These are phyloP conservation scores for Chlorella sp. DNA, from an alignment of 139 green algal species.

Conservation along the genomic window DNA sequence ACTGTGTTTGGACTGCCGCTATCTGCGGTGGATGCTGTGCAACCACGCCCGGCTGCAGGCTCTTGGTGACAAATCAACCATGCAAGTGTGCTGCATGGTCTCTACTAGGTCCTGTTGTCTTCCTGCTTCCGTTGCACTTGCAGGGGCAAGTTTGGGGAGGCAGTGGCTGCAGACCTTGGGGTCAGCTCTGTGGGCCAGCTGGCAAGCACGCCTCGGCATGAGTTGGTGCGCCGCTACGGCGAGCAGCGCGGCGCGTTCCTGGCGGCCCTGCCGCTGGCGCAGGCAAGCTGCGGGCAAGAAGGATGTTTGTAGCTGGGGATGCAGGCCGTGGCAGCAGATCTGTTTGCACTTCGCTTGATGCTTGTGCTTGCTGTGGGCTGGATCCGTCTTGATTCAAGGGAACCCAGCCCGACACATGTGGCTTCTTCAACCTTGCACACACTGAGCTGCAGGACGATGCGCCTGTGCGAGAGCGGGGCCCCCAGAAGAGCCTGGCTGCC, in stretches of 20 bases:
- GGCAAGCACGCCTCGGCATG: background rate
- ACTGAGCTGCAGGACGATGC: constrained; percentile 16
- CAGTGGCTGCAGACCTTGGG: constrained; percentile 44
- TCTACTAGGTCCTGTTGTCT: too few relatives aligned
- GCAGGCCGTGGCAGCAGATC: background rate
- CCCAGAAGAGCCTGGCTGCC: constrained; percentile 50
- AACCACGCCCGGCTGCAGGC: background rate
- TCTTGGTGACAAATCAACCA: too few relatives aligned
- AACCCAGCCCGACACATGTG: too few relatives aligned
- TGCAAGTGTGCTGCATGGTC: too few relatives aligned
- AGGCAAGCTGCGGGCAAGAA: too few relatives aligned
- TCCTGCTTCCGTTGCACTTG: background rate
- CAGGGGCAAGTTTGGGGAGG: constrained; percentile 49
- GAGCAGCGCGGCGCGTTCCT: constrained; percentile 24
- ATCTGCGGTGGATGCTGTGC: background rate
- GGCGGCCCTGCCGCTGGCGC: constrained; percentile 1
- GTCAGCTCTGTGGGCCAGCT: constrained; percentile 55
- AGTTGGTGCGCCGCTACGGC: constrained; percentile 51
- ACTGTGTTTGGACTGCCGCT: too few relatives aligned
- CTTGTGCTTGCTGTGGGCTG: too few relatives aligned
- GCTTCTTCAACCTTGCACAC: too few relatives aligned
- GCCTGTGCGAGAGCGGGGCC: constrained; percentile 41
- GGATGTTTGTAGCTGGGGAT: too few relatives aligned
- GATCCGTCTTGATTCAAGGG: too few relatives aligned
- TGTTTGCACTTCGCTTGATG: too few relatives aligned